Conservation (phyloP, 169 alveolate species). For the Fabrea salina region DNA sequence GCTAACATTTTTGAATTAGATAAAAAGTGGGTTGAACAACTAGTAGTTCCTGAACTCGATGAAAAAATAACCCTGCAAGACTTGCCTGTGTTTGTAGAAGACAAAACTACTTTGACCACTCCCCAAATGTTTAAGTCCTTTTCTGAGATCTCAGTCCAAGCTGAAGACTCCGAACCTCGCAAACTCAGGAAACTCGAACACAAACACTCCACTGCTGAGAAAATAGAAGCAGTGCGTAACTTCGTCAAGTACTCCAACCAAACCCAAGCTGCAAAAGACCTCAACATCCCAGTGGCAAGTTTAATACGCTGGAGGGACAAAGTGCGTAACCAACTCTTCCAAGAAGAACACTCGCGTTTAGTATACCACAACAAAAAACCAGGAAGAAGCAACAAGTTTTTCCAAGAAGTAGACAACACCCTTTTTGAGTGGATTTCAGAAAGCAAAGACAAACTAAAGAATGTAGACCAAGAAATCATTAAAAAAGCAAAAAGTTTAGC, state of each 20-base stretch:
- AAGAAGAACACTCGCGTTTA: not conserved
- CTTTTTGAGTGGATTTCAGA: not conserved
- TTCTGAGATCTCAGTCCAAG: not conserved
- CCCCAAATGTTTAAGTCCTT: not conserved
- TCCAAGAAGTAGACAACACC: constrained; percentile 5
- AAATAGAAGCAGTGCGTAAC: constrained; percentile 20
- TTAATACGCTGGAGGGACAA: constrained; percentile 29
- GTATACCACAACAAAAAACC: not conserved
- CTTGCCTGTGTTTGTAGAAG: no score
- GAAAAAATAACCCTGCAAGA: not conserved
- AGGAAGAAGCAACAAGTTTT: constrained; percentile 20
- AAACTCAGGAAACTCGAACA: not conserved
- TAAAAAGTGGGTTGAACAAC: not conserved
- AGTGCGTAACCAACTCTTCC: constrained; percentile 5
- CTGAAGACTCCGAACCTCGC: not conserved
- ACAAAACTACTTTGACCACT: not conserved
- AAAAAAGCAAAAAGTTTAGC: not conserved
- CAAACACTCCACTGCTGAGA: not conserved
- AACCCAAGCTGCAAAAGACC: constrained; percentile 13
- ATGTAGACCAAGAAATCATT: not conserved
- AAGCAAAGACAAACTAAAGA: not conserved
- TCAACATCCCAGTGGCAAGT: constrained; percentile 16
- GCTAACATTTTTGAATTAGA: not conserved
- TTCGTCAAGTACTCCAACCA: constrained; percentile 2
- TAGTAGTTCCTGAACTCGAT: not conserved